Percentiles rank a stretch among this genome's conserved stretches.
Conservation (phyloP, 768 basidiomycete genomes). For the Steccherinum ochraceum region DNA sequence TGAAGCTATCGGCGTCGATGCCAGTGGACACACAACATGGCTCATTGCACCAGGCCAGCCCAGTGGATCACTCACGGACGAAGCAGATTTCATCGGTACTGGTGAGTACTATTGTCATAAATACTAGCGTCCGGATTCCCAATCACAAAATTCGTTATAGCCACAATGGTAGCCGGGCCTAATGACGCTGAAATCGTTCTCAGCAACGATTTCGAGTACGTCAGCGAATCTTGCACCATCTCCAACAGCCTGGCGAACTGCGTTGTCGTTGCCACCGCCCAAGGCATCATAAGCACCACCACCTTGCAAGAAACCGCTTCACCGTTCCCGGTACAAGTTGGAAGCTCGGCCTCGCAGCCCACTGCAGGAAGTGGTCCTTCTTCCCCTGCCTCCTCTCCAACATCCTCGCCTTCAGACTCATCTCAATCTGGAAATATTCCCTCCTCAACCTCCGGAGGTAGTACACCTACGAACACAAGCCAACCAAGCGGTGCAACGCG, state of each 20-base stretch:
- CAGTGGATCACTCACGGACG: conserved; percentile 26
- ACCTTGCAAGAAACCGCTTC: conserved; percentile 17
- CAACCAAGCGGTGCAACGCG: too few species aligned
- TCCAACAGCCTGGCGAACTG: conserved; percentile 20
- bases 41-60: conserved; percentile 28
- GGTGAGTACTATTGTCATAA: conserved; percentile 20
- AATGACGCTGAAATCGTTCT: conserved; percentile 33
- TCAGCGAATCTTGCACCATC: conserved; percentile 22
- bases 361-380: not conserved
- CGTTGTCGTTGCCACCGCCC: conserved; percentile 12
- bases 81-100: conserved; percentile 29
- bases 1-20: conserved; percentile 34
- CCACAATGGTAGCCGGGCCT: conserved; percentile 38
- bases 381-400: not conserved
- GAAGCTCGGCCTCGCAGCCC: conserved; percentile 12
- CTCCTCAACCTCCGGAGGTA: too few species aligned
- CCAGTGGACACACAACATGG: conserved; percentile 38
- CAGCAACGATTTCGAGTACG: conserved; percentile 7
- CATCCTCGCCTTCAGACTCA: too few species aligned
- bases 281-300: conserved; percentile 5
- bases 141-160: too few species aligned
- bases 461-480: too few species aligned
- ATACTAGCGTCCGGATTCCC: too few species aligned
- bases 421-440: too few species aligned
- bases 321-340: conserved; percentile 24